Evolutionary conservation across 495 filamentous ascomycete genomes (phyloP), one percentile per base, ranked within the genome.

Genomic region (Halenospora varia): DNA sequence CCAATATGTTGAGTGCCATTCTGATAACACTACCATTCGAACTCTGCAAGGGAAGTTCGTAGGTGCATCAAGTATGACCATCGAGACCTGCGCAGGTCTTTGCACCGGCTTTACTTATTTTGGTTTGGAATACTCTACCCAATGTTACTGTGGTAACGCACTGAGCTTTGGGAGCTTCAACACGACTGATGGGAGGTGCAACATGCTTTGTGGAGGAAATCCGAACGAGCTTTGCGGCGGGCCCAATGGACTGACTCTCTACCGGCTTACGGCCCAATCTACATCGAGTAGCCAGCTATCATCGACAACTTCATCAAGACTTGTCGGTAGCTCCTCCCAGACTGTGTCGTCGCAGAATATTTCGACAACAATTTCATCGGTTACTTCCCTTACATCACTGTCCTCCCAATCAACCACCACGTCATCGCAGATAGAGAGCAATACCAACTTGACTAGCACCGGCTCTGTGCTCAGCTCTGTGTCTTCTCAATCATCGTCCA

Each of bases 101-200:
- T 80, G 77, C 67, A 72, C 70, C 2, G 73, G 70, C 1, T 80
- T 68, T 48, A 63, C 69, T 24, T 73, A 71, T 48, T 78, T 70
- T 65, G 77, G 71, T 1, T 71, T 73, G 10, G 77, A 80, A 60
- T 80, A 74, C 50, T 70, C 71, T 8, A 62, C 73, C 25, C 73
- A 79, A 55, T 78, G 75, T 65, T 76, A 66, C 57, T 77, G 75
- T 57, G 73, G 70, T 13, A 65, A 71, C 47, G 45, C 25, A 46
- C 63, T 75, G 25, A 57, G 44, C 15, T 48, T 51, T 6, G 63
- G 66, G 23, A 70, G 68, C 29, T 18, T 51, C 4, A 17, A 13
- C 15, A 35, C 48, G 13, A 20, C 13, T 20, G 42, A 46, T 46
- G 42, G 15, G 42, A 46, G 13, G 8, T 46, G 42, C 42, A 17